Evolutionary conservation across 2,329 filamentous ascomycete species (phyloP).

Genomic region (Fusarium hostae): DNA sequence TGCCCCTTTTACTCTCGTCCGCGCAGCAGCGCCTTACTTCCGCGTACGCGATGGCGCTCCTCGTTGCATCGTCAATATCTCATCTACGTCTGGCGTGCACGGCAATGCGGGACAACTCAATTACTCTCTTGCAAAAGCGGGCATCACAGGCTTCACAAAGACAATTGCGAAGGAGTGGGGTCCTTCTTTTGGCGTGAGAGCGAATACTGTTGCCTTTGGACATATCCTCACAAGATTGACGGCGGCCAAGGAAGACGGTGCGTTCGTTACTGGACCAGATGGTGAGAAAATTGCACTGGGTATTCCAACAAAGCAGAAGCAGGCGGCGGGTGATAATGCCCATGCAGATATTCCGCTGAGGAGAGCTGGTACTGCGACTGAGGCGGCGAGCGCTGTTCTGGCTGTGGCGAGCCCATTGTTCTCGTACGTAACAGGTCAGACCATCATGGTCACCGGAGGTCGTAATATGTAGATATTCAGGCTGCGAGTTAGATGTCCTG

Average conservation of each 20-base stretch:
- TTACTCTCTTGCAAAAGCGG: constrained; percentile 87
- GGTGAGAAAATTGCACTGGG: constrained; percentile 80
- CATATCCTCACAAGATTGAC: constrained; percentile 84
- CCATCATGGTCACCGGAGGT: constrained; percentile 86
- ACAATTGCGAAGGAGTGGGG: constrained; percentile 95
- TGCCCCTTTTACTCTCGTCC: constrained; percentile 84
- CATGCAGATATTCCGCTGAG: constrained; percentile 81
- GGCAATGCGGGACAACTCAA: constrained; percentile 94
- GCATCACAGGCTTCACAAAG: constrained; percentile 84
- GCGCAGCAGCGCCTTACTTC: constrained; percentile 86
- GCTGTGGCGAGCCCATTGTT: constrained; percentile 85
- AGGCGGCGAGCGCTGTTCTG: constrained; percentile 81
- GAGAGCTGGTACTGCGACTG: constrained; percentile 79
- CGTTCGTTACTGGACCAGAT: constrained; percentile 79
- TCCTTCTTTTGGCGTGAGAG: constrained; percentile 80
- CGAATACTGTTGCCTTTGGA: constrained; percentile 87
- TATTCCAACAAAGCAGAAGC: constrained; percentile 72
- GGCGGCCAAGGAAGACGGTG: constrained; percentile 84
- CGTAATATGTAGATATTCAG: constrained; percentile 62
- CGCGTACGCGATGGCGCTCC: constrained; percentile 84
- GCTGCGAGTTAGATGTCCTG: neutral
- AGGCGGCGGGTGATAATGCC: constrained; percentile 53
- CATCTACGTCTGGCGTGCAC: constrained; percentile 81
- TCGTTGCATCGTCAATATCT: constrained; percentile 85
- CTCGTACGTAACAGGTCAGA: constrained; percentile 87